Conservation (phyloP, 805 yeast genomes). For the Barnettozyma populi region DNA sequence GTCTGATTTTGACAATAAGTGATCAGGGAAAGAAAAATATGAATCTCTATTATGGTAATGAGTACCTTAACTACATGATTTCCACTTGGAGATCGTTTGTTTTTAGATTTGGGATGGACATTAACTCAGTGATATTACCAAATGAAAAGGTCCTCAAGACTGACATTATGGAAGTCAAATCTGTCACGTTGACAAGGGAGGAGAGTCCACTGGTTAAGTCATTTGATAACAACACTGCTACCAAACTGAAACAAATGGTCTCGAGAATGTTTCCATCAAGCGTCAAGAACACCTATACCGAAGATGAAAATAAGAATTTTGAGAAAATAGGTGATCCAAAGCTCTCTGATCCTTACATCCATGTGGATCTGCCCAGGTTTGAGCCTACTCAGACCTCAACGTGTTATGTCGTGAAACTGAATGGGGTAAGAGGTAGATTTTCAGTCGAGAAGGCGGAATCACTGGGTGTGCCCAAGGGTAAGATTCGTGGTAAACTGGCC, state of each 20-base stretch:
- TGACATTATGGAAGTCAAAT: slow-evolving; percentile 27
- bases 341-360: slow-evolving; percentile 28
- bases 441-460: slow-evolving; percentile 56
- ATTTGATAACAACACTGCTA: slow-evolving; percentile 1
- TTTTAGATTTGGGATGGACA: slow-evolving; percentile 64
- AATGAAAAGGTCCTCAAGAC: slow-evolving; percentile 26
- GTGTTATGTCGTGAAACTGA: slow-evolving; percentile 61
- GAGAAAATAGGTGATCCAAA: slow-evolving; percentile 30
- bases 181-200: slow-evolving; percentile 10
- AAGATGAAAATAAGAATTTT: slow-evolving; percentile 21
- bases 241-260: slow-evolving; percentile 27
- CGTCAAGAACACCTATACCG: slow-evolving; percentile 33
- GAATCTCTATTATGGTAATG: slow-evolving; percentile 48
- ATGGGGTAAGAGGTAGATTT: slow-evolving; percentile 74
- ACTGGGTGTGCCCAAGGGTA: slow-evolving; percentile 66
- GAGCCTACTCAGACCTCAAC: slow-evolving; percentile 36
- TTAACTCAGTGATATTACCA: slow-evolving; percentile 30
- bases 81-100: slow-evolving; percentile 86
- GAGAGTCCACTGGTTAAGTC: slow-evolving; percentile 1
- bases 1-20: slow-evolving; percentile 72
- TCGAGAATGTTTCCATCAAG: slow-evolving; percentile 55
- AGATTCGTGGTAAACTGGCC: slow-evolving; percentile 51
- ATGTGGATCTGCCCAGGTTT: slow-evolving; percentile 30
- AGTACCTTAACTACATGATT: slow-evolving; percentile 48
- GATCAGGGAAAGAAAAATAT: slow-evolving; percentile 66